A percentile compares a stretch with the other conserved stretches of the same genome.
These are phyloP conservation scores for Chloranthus sessilifolius DNA, from an alignment of 164 flowering plant species.

Conservation along the genomic window DNA sequence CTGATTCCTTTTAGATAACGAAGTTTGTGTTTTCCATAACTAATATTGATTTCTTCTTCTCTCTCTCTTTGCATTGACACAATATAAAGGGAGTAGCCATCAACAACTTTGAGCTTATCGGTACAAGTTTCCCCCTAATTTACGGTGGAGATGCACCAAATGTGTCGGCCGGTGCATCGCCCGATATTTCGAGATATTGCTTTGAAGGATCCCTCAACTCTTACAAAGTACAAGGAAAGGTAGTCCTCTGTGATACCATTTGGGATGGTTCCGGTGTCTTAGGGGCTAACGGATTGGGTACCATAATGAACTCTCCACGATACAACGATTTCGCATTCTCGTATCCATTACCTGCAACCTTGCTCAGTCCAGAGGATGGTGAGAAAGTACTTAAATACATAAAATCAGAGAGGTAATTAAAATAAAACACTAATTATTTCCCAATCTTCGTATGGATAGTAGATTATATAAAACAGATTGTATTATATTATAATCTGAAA, in stretches of 20 bases:
- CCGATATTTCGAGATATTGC: conserved; percentile 20
- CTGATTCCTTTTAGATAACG: conserved; percentile 14
- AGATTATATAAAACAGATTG: neutral
- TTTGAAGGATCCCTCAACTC: conserved; percentile 21
- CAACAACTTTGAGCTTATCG: conserved; percentile 32
- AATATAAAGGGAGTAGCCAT: conserved; percentile 32
- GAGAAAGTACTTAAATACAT: conserved; percentile 26
- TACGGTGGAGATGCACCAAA: conserved; percentile 45
- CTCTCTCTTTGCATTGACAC: too few relatives aligned
- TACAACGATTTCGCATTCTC: conserved; percentile 20
- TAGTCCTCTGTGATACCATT: conserved; percentile 31
- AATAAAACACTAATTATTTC: neutral
- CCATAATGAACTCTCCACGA: conserved; percentile 19
- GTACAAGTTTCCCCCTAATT: conserved; percentile 28
- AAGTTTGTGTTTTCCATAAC: neutral
- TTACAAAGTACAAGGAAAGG: conserved; percentile 25
- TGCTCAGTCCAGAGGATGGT: conserved; percentile 25
- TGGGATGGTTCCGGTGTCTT: conserved; percentile 23
- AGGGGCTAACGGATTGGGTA: conserved; percentile 25
- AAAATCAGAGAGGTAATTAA: conserved; percentile 25
- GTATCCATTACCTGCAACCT: conserved; percentile 34
- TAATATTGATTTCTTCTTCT: neutral
- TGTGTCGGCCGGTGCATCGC: conserved; percentile 21
- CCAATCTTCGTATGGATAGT: neutral
- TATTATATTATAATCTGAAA: too few relatives aligned